phyloP scores from a whole-genome alignment of 78 protist species.

The Polysphondylium violaceum region DNA sequence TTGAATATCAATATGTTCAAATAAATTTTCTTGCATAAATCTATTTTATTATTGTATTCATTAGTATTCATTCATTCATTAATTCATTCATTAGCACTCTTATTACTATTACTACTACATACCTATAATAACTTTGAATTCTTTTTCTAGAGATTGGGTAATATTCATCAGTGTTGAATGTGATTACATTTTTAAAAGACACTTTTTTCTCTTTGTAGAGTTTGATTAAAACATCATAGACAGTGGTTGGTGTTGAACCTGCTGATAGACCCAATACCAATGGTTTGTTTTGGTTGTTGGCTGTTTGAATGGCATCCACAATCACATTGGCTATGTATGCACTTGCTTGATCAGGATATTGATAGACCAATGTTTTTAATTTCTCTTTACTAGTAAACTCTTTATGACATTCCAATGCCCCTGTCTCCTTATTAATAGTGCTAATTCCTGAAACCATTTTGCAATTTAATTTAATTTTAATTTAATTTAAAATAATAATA shows the following conservation, averaged over 20 bases:
- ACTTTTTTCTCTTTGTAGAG: constrained; percentile 72
- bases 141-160: constrained; percentile 33
- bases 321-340: constrained; percentile 26
- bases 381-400: constrained; percentile 55
- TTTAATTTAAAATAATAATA: too few relatives aligned
- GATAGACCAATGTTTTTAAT: constrained; percentile 24
- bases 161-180: constrained; percentile 96
- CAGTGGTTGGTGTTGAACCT: constrained; percentile 56
- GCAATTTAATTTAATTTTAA: too few relatives aligned
- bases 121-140: constrained; percentile 68
- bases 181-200: constrained; percentile 83
- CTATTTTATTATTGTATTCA: constrained; percentile 61
- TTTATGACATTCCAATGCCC: constrained; percentile 33
- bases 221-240: constrained; percentile 83
- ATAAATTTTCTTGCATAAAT: constrained; percentile 91
- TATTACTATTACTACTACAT: background rate
- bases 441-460: constrained; percentile 39
- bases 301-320: background rate
- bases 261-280: constrained; percentile 44
- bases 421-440: constrained; percentile 1
- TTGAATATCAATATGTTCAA: constrained; percentile 87
- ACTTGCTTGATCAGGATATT: constrained; percentile 48
- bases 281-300: constrained; percentile 8
- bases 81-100: background rate
- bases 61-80: background rate